Base-by-base conservation (phyloP, 2,329 filamentous ascomycete species). In the Colletotrichum zoysiae region DNA sequence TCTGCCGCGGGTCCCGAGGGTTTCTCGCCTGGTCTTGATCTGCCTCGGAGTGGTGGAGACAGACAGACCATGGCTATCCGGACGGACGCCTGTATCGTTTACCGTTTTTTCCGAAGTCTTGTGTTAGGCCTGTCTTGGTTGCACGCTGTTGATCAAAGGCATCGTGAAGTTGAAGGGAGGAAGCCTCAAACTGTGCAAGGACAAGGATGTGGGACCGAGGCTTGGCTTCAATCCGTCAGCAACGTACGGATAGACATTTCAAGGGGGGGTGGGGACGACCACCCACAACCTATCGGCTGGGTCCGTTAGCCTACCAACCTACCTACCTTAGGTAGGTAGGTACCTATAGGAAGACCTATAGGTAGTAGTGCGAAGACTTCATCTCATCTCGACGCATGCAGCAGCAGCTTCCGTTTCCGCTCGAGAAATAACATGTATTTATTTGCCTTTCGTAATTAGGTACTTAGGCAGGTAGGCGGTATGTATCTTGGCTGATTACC, bases 1-100 rank as follows among this genome's bases (percentile, higher is more conserved):
- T 71, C 65, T 69, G 59, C 53, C 55, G 65, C 40, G 59, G 65
- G 33, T 40, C 33, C 59, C 38, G n/a, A 62, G 48, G 33, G 46
- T 46, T 33, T 46, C 48, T 55, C 26, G 14, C 23, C 20, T n/a
- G 58, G 60, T 23, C 50, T 9, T 42, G n/a, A 46, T 30, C 56
- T 46, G 42, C 20, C 33, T 61, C 30, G 6, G 48, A 40, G 50
- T 55, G 50, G 48, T 53, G 59, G 66, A 58, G 46, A 50, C 42
- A 23, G n/a, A n/a, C 14, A 23, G n/a, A n/a, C 14, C 7, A 35
- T 35, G 7, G 46, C 18, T 30, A 23, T 70, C 61, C 35, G 20
- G 23, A 14, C 35, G 40, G 63, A 12, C 42, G 56, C 16, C 33
- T 44, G 38, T 46, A 57, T 57, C 18, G 20, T 3, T n/a, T n/a